Base-by-base conservation (phyloP, 1,284 basidiomycete species). In the Gomphus bonarii region DNA sequence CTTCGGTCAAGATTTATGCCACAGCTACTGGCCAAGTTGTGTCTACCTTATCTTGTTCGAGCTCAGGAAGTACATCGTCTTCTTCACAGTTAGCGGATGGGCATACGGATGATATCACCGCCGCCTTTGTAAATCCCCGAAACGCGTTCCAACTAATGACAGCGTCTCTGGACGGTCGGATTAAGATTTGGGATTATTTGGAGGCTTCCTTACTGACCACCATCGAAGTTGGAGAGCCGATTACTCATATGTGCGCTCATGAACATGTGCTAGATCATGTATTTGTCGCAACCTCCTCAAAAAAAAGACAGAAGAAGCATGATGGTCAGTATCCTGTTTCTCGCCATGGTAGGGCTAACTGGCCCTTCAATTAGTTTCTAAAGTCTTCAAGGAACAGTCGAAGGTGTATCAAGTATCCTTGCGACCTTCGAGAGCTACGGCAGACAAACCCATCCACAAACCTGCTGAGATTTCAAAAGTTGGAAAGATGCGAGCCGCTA, bases 111-210 rank as follows among this genome's bases (percentile, higher is more conserved):
- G 66, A 74, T 22, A 79, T 97, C 64, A 93, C 93, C 6, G 81
- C 84, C 35, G 80, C 88, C 50, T 72, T 86, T 52, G 72, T 98
- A 58, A 90, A 85, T 67, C 92, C 95, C 3, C 79, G 84, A 61
- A 97, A 97, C 70, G 77, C 84, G 16, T 88, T 94, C 60, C 95
- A 98, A 69, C 73, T 98, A 58, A 81, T 97, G 63, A 93, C 92
- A 9, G 84, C 84, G 33, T 91, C 91, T 2, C 69, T 86, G 55
- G 89, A 95, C 64, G 95, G 95, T 11, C 80, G 78, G 28, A 71
- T 98, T 62, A 84, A 91, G 68, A 74, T 95, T 11, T 98, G 95
- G 95, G 93, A 98, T 72, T 95, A 90, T 68, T 74, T 95, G 54
- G 94, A 97, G 61, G 94, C 86, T 1, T 75, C 79, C 3, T 72